Evolutionary conservation across 768 basidiomycete species (phyloP).

Genomic region (Tricholoma flavovirens): DNA sequence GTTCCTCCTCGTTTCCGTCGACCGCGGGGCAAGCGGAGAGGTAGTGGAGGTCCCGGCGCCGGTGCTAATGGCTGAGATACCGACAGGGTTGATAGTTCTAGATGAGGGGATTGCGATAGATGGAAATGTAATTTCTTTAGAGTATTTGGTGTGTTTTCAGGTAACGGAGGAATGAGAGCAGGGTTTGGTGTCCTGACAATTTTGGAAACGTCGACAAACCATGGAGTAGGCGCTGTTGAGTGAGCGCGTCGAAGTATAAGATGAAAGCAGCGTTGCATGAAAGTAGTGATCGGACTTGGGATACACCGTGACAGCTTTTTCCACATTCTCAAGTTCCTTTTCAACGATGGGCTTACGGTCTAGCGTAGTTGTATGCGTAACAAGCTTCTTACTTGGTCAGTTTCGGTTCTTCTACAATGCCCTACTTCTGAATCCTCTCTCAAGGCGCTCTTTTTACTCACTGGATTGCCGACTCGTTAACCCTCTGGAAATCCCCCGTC

Average conservation of each 20-base stretch:
- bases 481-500: conserved; percentile 82
- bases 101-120: conserved; percentile 57
- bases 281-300: conserved; percentile 3
- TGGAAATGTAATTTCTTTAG: conserved; percentile 52
- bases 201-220: conserved; percentile 59
- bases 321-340: neutral
- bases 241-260: neutral
- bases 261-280: conserved; percentile 13
- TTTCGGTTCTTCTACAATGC: conserved; percentile 5
- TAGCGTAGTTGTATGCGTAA: conserved; percentile 68
- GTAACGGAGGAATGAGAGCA: conserved; percentile 34
- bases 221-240: conserved; percentile 32
- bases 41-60: conserved; percentile 55
- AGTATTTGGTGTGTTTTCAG: conserved; percentile 45
- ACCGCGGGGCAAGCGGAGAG: conserved; percentile 52
- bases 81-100: conserved; percentile 54
- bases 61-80: conserved; percentile 47
- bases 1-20: conserved; percentile 61
- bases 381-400: conserved; percentile 76
- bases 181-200: conserved; percentile 16
- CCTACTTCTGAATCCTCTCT: conserved; percentile 2
- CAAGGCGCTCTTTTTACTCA: conserved; percentile 79
- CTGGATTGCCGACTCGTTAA: conserved; percentile 91
- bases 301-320: neutral
- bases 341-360: conserved; percentile 63